phyloP scores from a whole-genome alignment of 1,139 yeast species.

The Scheffersomyces titani region DNA sequence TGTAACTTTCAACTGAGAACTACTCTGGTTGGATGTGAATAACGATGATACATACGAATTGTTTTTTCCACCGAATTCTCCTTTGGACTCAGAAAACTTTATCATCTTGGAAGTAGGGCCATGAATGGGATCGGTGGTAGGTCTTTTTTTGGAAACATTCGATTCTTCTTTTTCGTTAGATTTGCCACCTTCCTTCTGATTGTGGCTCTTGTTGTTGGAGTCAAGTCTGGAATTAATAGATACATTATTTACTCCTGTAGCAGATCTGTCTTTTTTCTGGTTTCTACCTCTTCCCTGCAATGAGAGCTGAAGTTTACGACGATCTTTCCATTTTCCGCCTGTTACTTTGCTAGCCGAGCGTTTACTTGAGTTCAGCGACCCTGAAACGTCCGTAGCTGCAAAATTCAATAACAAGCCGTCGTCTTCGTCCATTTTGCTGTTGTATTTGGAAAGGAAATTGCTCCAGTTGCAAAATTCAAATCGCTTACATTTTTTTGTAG shows the following conservation, averaged over 20 bases:
- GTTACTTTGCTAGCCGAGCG: slow-evolving; percentile 39
- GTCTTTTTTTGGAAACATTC: slow-evolving; percentile 4
- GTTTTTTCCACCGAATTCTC: slow-evolving; percentile 52
- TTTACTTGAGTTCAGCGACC: slow-evolving; percentile 3
- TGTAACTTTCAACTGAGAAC: slow-evolving; percentile 26
- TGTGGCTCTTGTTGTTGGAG: slow-evolving; percentile 1
- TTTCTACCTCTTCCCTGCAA: slow-evolving; percentile 49
- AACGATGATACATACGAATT: slow-evolving; percentile 79
- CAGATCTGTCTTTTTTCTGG: slow-evolving; percentile 24
- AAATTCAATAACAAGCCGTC: slow-evolving; percentile 72
- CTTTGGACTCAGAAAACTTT: slow-evolving; percentile 42
- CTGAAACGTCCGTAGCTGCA: slow-evolving; percentile 29
- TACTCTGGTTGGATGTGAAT: slow-evolving; percentile 70
- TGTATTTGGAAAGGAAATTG: neutral
- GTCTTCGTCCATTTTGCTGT: slow-evolving; percentile 38
- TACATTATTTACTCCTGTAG: slow-evolving; percentile 41
- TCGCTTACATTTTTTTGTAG: neutral
- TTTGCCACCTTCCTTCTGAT: slow-evolving; percentile 1
- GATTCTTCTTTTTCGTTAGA: neutral
- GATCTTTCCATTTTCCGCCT: slow-evolving; percentile 82
- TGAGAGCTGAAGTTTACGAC: slow-evolving; percentile 58
- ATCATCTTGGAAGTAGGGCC: slow-evolving; percentile 26
- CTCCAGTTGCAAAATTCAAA: neutral
- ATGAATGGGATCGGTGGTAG: slow-evolving; percentile 6
- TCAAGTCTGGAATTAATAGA: slow-evolving; percentile 24